Base-by-base conservation (phyloP, 768 basidiomycete species). In the Hydnomerulius pinastri region DNA sequence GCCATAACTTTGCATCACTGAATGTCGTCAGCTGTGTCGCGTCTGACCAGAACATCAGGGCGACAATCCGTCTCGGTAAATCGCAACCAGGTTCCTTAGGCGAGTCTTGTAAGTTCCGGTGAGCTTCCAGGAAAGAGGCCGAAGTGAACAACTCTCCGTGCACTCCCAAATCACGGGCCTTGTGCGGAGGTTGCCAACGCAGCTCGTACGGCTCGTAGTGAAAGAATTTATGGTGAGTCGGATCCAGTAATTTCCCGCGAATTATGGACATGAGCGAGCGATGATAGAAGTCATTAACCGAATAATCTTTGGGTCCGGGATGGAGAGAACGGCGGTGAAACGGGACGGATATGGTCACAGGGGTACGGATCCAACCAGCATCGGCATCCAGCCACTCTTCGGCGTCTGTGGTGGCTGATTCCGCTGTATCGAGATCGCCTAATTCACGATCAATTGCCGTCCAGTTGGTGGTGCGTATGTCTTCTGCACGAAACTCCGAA, bases 11-110 rank as follows among this genome's bases (percentile, higher is more conserved):
- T 28, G 62, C 59, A 1, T 57, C 41, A 1, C 72, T 65, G 56
- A 71, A 74, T 7, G 56, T 37, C 1, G 67, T 56, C 2, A 72
- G 53, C 17, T 64, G 61, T n/a, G 70, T 71, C 2, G 56, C 25
- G 55, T 73, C 69, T 0, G 69, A 71, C 51, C 58, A 65, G 33
- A 67, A 54, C 63, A 35, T 35, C 15, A 70, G 65, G 9, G 48
- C 57, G 4, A 54, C 54, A 42, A 67, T 49, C 3, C 41, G 41
- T 4, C 54, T 48, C 6, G 53, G 51, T 17, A 60, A 32, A 1
- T 37, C 29, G 37, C 61, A 58, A 21, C 46, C 45, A 27, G 54
- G 51, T 28, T 55, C 54, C 12, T 23, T 12, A 0, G 59, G 57
- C 11, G 47, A 46, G 2, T 53, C 5, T 23, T 62, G 59, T 6